Evolutionary conservation across 495 filamentous ascomycete genomes (phyloP), one percentile per base, ranked within the genome.

Genomic region (Penicillium flavigenum): DNA sequence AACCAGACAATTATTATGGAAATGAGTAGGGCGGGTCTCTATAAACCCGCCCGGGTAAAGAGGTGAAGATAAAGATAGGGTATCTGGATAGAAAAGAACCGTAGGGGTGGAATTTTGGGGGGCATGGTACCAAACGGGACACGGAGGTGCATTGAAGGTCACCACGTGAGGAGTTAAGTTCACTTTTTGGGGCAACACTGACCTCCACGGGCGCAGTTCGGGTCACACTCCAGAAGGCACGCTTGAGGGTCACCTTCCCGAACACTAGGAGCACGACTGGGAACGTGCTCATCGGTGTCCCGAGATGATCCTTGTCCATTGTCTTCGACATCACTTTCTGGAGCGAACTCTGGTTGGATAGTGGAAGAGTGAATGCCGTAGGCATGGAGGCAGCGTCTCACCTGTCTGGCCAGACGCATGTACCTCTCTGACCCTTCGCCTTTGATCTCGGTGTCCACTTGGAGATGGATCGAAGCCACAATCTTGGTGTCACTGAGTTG

Each of bases 331-430:
- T 79, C 78, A 31, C 72, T 72, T 44, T 83, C 79, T 2, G 83
- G 77, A 60, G 87, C 88, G 70, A 94, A 98, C 68, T 98, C 94
- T 3, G 95, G 95, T 73, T 98, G 94, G 60, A 98, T 97, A 8
- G 94, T 98, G 4, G 90, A 91, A n/a, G 89, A 94, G 74, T 98
- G 94, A 59, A 98, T 97, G 14, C 94, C 94, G 62, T 96, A 96
- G 16, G 85, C 94, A 66, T 98, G 94, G 17, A 98, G 82, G 68
- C 94, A 98, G 38, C 82, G 83, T 14, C 92, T 79, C 19, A 95
- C 87, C 56, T 84, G 84, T 47, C 80, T 82, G 11, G 91, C 91
- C 31, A 98, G 83, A 48, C 83, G 79, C 95, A 98, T 98, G 68
- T 96, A 98, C 51, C 85, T 80, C 67, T 87, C 86, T 1, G 84